phyloP scores from a whole-genome alignment of 2,329 filamentous ascomycete genomes.

The Fusarium sp. region DNA sequence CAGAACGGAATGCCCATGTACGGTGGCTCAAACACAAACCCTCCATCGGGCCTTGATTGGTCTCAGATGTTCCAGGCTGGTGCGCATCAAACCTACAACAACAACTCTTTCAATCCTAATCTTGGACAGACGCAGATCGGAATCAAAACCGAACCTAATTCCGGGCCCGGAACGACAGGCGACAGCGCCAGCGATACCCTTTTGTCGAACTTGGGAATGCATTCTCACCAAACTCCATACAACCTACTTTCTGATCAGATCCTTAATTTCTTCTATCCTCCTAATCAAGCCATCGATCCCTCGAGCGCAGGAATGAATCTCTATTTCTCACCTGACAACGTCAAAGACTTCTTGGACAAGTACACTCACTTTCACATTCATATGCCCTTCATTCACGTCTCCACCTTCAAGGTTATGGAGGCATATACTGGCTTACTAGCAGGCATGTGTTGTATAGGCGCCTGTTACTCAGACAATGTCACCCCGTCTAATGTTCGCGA shows the following conservation, averaged over 20 bases:
- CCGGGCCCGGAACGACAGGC: constrained; percentile 61
- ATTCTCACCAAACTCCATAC: constrained; percentile 62
- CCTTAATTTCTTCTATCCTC: constrained; percentile 66
- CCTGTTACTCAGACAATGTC: constrained; percentile 76
- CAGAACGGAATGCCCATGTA: constrained; percentile 75
- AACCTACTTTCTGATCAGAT: constrained; percentile 66
- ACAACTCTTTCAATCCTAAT: constrained; percentile 72
- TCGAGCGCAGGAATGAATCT: constrained; percentile 67
- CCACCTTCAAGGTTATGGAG: constrained; percentile 74
- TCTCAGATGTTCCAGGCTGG: constrained; percentile 81
- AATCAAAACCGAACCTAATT: constrained; percentile 74
- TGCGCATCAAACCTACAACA: constrained; percentile 74
- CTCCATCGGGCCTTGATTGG: constrained; percentile 77
- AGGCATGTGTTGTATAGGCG: constrained; percentile 77
- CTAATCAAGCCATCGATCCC: constrained; percentile 59
- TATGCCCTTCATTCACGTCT: constrained; percentile 77
- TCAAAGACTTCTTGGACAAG: constrained; percentile 76
- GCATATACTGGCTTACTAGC: constrained; percentile 75
- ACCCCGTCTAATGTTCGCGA: constrained; percentile 70
- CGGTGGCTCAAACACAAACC: constrained; percentile 68
- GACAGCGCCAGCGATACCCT: constrained; percentile 59
- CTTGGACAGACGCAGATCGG: constrained; percentile 75
- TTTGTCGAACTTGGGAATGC: constrained; percentile 61
- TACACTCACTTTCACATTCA: constrained; percentile 80
- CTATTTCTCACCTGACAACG: constrained; percentile 74